Conservation (phyloP, 2,329 filamentous ascomycete species). For the Phialophora verrucosa region DNA sequence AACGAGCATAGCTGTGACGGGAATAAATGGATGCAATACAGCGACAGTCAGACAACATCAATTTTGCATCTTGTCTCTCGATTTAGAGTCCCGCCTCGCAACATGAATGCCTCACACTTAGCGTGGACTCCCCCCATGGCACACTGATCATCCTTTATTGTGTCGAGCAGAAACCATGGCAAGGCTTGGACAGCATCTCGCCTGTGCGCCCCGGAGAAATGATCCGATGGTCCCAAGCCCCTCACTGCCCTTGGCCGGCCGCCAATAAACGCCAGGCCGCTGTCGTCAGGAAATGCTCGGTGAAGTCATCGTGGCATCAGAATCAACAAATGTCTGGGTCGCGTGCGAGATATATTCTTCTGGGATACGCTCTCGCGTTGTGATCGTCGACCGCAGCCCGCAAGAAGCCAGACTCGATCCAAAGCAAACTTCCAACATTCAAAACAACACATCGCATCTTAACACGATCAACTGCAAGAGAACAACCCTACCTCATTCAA, state of each 20-base stretch:
- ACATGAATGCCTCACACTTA: background rate
- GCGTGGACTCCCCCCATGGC: background rate
- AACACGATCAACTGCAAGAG: background rate
- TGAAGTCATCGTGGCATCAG: conserved; percentile 25
- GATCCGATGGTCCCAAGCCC: conserved; percentile 12
- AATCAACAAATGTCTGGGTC: background rate
- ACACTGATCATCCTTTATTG: background rate
- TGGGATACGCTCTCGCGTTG: background rate
- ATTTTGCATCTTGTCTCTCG: background rate
- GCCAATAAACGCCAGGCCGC: conserved; percentile 10
- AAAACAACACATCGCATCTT: background rate
- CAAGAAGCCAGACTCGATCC: background rate
- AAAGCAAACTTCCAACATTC: background rate
- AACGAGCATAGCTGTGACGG: background rate
- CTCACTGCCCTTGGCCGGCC: conserved; percentile 7
- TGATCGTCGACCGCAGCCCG: background rate
- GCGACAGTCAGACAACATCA: background rate
- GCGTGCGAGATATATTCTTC: background rate
- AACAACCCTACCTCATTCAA: background rate
- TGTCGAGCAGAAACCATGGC: conserved; percentile 3
- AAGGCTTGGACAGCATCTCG: conserved; percentile 6
- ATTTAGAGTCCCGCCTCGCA: background rate
- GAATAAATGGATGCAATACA: background rate
- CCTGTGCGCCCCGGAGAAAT: conserved; percentile 11
- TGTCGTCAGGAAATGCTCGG: conserved; percentile 15